Base-by-base conservation (phyloP, 345 rosid species). In the Populus nigra region DNA sequence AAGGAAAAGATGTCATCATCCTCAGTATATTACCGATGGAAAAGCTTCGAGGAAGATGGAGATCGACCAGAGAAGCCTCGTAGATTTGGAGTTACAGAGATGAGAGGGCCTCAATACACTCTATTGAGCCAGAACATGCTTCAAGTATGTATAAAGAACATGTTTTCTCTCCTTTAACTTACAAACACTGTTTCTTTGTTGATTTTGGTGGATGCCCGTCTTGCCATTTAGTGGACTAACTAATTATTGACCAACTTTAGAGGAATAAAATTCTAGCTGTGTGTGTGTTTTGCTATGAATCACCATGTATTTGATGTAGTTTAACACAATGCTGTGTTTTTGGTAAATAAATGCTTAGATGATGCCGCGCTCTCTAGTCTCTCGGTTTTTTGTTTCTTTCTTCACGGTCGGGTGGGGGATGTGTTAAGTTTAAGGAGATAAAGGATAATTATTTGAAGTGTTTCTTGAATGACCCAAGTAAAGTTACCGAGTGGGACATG, bases 61-160 rank as follows among this genome's bases (percentile, higher is more conserved):
- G 98, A 96, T 81, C 90, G 98, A 7, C 96, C 94, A 2, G 97
- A 96, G 83, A 96, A 96, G 82, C 98, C 98, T 50, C 94, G 96
- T 66, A 86, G 90, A 68, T 86, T 78, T 80, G 99, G 98, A 57
- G 93, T 96, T n/a, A 91, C 98, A 33, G 98, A 96, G 87, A 90
- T 96, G 86, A 84, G 93, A 35, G 91, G 91, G 53, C 98, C 99
- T 50, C 91, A 90, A 55, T 88, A 90, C 85, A 85, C 79, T 70
- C 78, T 90, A 80, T 84, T 89, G 61, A 88, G 81, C 86, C 93
- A 87, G 16, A 88, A 86, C 84, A 80, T 88, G 69, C 91, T 96
- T 68, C 92, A 89, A 88, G 99, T 92, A 35, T 65, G 13, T 11
- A 16, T 29, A 65, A 0, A 31, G 20, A 4, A 15, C 74, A 7